Evolutionary conservation across 2,329 filamentous ascomycete genomes (phyloP).

Genomic region (Helotiales sp.): DNA sequence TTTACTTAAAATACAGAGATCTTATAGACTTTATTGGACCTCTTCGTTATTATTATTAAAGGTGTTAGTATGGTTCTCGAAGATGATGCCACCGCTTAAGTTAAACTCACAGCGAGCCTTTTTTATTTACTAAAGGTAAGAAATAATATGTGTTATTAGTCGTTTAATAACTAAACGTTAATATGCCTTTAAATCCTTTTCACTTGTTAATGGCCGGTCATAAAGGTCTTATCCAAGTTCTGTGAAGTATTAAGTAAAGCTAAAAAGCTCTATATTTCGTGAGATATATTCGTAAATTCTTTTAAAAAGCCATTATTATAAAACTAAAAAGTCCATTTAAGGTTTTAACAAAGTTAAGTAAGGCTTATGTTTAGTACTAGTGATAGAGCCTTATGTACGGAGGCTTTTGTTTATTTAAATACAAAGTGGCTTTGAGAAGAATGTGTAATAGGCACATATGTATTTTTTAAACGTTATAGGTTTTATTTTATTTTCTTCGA

Average conservation of each 20-base stretch:
- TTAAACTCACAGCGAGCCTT: constrained; percentile 37
- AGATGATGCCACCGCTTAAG: constrained; percentile 31
- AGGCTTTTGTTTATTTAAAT: constrained; percentile 36
- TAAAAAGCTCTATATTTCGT: too few species aligned
- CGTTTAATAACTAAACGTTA: constrained; percentile 38
- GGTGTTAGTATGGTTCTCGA: too few species aligned
- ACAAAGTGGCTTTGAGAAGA: constrained; percentile 33
- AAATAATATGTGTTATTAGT: constrained; percentile 39
- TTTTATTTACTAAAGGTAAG: constrained; percentile 39
- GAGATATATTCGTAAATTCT: too few species aligned
- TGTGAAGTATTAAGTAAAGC: too few species aligned
- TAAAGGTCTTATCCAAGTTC: too few species aligned
- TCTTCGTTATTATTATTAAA: constrained; percentile 35
- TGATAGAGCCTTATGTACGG: constrained; percentile 34
- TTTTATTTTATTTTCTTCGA: constrained; percentile 29
- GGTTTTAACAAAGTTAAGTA: constrained; percentile 33
- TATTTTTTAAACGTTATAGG: constrained; percentile 33
- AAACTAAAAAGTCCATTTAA: constrained; percentile 31
- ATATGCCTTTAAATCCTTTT: too few species aligned
- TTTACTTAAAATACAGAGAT: constrained; percentile 30
- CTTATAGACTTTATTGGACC: constrained; percentile 33
- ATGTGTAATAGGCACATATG: constrained; percentile 29
- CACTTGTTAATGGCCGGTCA: too few species aligned
- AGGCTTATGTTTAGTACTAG: constrained; percentile 32
- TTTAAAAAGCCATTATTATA: constrained; percentile 29